Percentiles rank a stretch among this genome's conserved stretches.
These are phyloP conservation scores for Saksenaea oblongispora DNA, from an alignment of 371 early-diverging fungal species.

Conservation along the genomic window DNA sequence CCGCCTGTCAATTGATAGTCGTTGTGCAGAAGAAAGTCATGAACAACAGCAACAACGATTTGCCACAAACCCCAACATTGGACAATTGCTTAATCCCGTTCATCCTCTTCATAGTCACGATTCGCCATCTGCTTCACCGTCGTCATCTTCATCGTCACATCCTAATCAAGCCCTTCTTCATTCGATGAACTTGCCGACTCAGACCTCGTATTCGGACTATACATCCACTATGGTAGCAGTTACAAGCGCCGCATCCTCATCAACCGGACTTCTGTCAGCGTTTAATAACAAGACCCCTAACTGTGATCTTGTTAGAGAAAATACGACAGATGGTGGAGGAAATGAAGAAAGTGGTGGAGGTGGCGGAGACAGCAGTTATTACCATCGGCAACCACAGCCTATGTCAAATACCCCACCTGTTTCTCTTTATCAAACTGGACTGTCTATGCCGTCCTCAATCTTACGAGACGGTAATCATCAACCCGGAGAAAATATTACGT, in stretches of 20 bases:
- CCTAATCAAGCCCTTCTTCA: not conserved
- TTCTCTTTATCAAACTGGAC: not conserved
- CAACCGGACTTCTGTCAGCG: not conserved
- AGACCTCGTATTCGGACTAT: not conserved
- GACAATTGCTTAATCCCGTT: conserved; percentile 42
- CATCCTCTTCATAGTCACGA: conserved; percentile 27
- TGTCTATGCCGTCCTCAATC: not conserved
- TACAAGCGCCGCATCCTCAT: not conserved
- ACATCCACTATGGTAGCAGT: not conserved
- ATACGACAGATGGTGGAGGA: not conserved
- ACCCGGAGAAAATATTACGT: not conserved
- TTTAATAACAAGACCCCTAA: not conserved
- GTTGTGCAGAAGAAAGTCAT: conserved; percentile 1
- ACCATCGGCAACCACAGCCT: conserved; percentile 1
- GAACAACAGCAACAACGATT: conserved; percentile 9
- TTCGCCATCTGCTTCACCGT: conserved; percentile 1
- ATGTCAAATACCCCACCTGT: not conserved
- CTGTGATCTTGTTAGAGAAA: not conserved
- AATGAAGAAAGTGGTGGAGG: not conserved
- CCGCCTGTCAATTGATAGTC: not conserved
- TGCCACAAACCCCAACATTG: conserved; percentile 39
- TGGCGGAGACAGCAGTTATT: not conserved
- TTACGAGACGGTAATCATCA: not conserved
- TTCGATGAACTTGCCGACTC: not conserved
- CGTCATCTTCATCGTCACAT: conserved; percentile 3